Percentiles rank a stretch among this genome's conserved stretches.
These are phyloP conservation scores for Pelargonium nanum DNA, from an alignment of 345 rosid genomes.

Conservation along the genomic window DNA sequence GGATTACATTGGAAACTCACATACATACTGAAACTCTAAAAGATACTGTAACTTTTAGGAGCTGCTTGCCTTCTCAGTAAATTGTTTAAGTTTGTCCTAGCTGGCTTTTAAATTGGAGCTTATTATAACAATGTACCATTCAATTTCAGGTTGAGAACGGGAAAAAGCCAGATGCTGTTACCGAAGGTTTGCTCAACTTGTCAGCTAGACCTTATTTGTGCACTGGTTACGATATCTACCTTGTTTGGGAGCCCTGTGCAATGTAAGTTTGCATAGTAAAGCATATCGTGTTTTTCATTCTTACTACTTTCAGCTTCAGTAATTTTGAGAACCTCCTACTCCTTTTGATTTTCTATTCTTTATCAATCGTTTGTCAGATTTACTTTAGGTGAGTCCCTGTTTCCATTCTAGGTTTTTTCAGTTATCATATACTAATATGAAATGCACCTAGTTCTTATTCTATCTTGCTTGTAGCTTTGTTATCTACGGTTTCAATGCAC, in stretches of 20 bases:
- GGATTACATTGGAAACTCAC: background rate
- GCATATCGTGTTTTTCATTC: background rate
- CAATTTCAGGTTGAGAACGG: slow-evolving; percentile 27
- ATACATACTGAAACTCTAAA: background rate
- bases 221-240: slow-evolving; percentile 77
- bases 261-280: slow-evolving; percentile 45
- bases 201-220: slow-evolving; percentile 62
- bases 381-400: no score
- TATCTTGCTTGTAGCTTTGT: no score
- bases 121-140: background rate
- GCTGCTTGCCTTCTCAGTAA: no score
- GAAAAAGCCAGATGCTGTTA: slow-evolving; percentile 19
- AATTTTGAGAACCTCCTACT: background rate
- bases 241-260: slow-evolving; percentile 75
- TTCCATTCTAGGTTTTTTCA: no score
- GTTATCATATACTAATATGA: no score
- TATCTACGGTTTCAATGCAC: no score
- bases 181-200: slow-evolving; percentile 10
- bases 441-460: no score
- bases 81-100: background rate
- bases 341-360: no score
- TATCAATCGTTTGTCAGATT: no score
- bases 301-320: background rate
- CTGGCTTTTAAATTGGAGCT: background rate
- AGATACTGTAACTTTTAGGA: background rate